Conservation (phyloP, 2,329 filamentous ascomycete genomes). For the Cryphonectria carpinicola region DNA sequence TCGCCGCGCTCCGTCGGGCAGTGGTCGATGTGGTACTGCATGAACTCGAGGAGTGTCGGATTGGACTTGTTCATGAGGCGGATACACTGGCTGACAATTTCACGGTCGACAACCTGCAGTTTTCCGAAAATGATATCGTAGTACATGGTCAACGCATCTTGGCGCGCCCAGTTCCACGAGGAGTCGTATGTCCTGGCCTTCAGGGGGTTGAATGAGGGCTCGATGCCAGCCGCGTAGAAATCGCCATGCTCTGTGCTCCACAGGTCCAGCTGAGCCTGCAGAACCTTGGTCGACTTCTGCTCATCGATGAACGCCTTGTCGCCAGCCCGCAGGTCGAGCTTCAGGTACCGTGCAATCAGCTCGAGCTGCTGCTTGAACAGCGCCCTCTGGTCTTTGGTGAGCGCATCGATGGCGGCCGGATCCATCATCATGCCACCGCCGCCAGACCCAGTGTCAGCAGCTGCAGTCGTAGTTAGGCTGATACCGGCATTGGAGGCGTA, state of each 20-base stretch:
- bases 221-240: constrained; percentile 92
- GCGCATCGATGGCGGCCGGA: constrained; percentile 90
- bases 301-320: constrained; percentile 90
- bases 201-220: constrained; percentile 88
- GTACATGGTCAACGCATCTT: constrained; percentile 98
- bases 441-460: constrained; percentile 72
- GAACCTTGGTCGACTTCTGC: constrained; percentile 81
- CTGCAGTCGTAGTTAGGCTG: constrained; percentile 75
- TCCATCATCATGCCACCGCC: constrained; percentile 99
- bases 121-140: constrained; percentile 98
- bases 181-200: constrained; percentile 98
- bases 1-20: constrained; percentile 96
- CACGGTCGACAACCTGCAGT: constrained; percentile 88
- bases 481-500: constrained; percentile 85
- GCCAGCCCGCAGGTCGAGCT: constrained; percentile 94
- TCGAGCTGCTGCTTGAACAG: constrained; percentile 99
- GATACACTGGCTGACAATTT: constrained; percentile 98
- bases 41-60: constrained; percentile 92
- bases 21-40: constrained; percentile 99
- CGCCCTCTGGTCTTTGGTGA: constrained; percentile 94
- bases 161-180: constrained; percentile 98
- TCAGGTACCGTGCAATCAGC: constrained; percentile 91
- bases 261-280: constrained; percentile 91
- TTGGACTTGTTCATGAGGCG: constrained; percentile 99
- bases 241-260: constrained; percentile 97